phyloP scores from a whole-genome alignment of 805 yeast species.

The Sungouiozyma intestinalis region DNA sequence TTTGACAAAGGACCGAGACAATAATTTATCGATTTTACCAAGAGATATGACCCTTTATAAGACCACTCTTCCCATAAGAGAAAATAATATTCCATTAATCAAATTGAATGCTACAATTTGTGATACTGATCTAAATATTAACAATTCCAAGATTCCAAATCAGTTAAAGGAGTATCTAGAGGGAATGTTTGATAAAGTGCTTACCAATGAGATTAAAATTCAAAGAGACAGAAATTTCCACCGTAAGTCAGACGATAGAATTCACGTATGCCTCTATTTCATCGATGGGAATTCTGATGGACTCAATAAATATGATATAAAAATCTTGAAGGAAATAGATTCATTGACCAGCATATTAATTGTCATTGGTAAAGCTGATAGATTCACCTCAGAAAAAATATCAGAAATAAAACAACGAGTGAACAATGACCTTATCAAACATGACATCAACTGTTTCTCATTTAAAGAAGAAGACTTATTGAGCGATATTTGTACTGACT shows the following conservation, averaged over 20 bases:
- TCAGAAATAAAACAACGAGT: conserved; percentile 42
- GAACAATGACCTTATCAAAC: conserved; percentile 43
- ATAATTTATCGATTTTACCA: not conserved
- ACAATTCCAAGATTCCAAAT: conserved; percentile 42
- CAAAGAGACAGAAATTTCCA: conserved; percentile 44
- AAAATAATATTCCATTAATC: not conserved
- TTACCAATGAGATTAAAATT: conserved; percentile 67
- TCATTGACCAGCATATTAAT: conserved; percentile 76
- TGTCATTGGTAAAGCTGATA: conserved; percentile 70
- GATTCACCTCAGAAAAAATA: conserved; percentile 59
- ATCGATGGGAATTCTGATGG: conserved; percentile 51
- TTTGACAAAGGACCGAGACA: conserved; percentile 3
- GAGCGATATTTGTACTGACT: conserved; percentile 18
- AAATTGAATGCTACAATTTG: conserved; percentile 46
- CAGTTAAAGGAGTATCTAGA: conserved; percentile 53
- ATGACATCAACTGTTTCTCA: conserved; percentile 57
- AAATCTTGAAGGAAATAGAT: conserved; percentile 58
- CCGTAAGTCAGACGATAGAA: conserved; percentile 50
- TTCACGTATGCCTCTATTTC: conserved; percentile 71
- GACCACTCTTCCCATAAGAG: not conserved
- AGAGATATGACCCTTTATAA: not conserved
- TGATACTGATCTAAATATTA: conserved; percentile 31
- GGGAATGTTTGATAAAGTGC: conserved; percentile 58
- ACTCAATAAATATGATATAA: conserved; percentile 41
- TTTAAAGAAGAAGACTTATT: conserved; percentile 48